A percentile compares a stretch with the other conserved stretches of the same genome.
Conservation (phyloP, 139 green algal genomes). For the Gonium pectorale region DNA sequence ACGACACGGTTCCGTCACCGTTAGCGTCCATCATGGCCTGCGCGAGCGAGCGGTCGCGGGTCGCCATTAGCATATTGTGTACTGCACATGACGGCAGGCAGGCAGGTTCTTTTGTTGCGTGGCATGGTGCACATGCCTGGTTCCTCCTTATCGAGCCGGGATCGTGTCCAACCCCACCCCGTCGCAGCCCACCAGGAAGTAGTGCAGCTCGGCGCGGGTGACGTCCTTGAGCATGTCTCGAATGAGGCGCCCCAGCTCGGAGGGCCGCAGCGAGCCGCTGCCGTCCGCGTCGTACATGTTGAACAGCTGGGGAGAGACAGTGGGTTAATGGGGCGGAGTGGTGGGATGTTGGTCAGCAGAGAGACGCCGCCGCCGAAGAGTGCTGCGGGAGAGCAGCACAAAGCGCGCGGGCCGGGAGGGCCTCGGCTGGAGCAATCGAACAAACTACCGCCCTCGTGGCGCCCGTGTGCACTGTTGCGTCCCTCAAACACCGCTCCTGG, state of each 20-base stretch:
- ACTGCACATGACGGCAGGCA: no score
- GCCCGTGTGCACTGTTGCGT: no score
- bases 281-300: constrained; percentile 21
- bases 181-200: constrained; percentile 60
- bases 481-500: no score
- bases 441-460: not conserved
- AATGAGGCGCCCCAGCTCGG: constrained; percentile 49
- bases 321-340: not conserved
- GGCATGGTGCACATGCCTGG: no score
- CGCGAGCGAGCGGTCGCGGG: no score
- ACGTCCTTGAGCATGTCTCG: constrained; percentile 40
- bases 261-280: constrained; percentile 46
- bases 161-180: no score
- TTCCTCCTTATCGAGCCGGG: no score
- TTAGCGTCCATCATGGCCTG: constrained; percentile 65
- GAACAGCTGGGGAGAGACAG: constrained; percentile 5
- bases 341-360: no score
- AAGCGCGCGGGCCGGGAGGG: not conserved
- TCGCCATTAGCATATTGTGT: no score
- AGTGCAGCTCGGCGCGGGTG: constrained; percentile 48
- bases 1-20: constrained; percentile 56
- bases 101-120: no score
- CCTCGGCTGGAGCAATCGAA: not conserved
- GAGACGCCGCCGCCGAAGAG: no score
- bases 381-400: no score